These are phyloP conservation scores for Jatropha podagrica DNA, from an alignment of 441 rosid genomes.

Conservation along the genomic window DNA sequence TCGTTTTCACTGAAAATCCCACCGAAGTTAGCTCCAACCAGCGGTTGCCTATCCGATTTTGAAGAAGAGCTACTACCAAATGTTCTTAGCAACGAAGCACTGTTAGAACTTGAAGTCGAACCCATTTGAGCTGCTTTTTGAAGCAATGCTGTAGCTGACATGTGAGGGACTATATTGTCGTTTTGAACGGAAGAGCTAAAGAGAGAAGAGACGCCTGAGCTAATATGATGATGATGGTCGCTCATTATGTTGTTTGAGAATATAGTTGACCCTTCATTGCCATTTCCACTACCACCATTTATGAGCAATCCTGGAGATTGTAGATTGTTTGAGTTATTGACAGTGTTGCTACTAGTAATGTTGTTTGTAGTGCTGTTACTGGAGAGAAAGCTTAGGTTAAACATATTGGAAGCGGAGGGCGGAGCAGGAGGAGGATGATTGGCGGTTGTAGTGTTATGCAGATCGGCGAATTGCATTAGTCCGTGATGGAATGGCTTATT, in stretches of 20 bases:
- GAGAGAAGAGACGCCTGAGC: constrained; percentile 32
- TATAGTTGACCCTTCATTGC: constrained; percentile 26
- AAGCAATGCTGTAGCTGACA: constrained; percentile 89
- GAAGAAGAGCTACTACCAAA: constrained; percentile 40
- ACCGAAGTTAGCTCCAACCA: constrained; percentile 28
- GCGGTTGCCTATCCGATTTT: constrained; percentile 9
- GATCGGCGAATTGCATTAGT: constrained; percentile 59
- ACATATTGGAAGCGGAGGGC: constrained; percentile 28
- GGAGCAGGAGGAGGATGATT: constrained; percentile 17
- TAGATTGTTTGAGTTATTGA: constrained; percentile 29
- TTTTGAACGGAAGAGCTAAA: constrained; percentile 37
- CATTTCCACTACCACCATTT: constrained; percentile 18
- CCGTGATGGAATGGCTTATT: constrained; percentile 40
- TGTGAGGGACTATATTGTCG: constrained; percentile 38
- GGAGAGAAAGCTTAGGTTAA: constrained; percentile 51
- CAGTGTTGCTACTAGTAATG: constrained; percentile 21
- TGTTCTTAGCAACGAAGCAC: constrained; percentile 40
- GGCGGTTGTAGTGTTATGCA: constrained; percentile 34
- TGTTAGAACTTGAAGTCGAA: constrained; percentile 45
- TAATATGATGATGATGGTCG: constrained; percentile 24
- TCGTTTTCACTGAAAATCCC: constrained; percentile 37
- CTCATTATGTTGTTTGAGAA: constrained; percentile 32
- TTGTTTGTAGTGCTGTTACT: constrained; percentile 24
- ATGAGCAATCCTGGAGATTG: constrained; percentile 42
- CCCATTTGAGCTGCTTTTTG: constrained; percentile 92